Evolutionary conservation across 2,329 filamentous ascomycete species (phyloP).

Genomic region (Tolypocladium tropicale): DNA sequence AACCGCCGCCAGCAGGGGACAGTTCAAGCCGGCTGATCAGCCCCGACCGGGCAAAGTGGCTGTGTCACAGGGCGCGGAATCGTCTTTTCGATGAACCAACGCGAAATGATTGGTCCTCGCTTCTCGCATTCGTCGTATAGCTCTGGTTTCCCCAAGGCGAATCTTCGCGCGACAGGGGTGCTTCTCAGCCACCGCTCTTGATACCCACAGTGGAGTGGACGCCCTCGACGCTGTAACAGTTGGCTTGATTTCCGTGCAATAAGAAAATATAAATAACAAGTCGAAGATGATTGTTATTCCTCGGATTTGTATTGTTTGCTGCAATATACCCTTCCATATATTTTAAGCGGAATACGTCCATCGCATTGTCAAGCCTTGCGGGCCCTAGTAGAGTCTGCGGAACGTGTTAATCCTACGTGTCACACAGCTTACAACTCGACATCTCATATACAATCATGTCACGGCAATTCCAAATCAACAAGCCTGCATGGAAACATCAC

Average conservation of each 20-base stretch:
- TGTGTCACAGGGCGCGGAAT: too few relatives aligned
- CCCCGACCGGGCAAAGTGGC: too few relatives aligned
- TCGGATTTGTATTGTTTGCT: not conserved
- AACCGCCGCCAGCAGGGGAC: too few relatives aligned
- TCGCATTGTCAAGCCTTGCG: too few relatives aligned
- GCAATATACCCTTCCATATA: not conserved
- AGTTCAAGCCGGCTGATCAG: too few relatives aligned
- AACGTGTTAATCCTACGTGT: too few relatives aligned
- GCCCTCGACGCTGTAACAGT: too few relatives aligned
- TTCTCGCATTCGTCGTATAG: not conserved
- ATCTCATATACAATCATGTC: not conserved
- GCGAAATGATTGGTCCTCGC: not conserved
- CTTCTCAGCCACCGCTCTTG: not conserved
- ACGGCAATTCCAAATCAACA: not conserved
- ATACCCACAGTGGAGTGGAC: too few relatives aligned
- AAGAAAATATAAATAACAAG: not conserved
- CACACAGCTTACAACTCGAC: too few relatives aligned
- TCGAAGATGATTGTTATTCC: not conserved
- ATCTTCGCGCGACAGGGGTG: not conserved
- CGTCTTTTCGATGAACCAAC: not conserved
- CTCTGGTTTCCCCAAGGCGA: not conserved
- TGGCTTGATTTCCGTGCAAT: not conserved
- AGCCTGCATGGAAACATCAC: not conserved
- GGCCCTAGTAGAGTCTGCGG: too few relatives aligned
- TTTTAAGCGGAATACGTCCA: too few relatives aligned